These are phyloP conservation scores for Tremellales sp. DNA, from an alignment of 1,284 basidiomycete genomes.

Conservation along the genomic window DNA sequence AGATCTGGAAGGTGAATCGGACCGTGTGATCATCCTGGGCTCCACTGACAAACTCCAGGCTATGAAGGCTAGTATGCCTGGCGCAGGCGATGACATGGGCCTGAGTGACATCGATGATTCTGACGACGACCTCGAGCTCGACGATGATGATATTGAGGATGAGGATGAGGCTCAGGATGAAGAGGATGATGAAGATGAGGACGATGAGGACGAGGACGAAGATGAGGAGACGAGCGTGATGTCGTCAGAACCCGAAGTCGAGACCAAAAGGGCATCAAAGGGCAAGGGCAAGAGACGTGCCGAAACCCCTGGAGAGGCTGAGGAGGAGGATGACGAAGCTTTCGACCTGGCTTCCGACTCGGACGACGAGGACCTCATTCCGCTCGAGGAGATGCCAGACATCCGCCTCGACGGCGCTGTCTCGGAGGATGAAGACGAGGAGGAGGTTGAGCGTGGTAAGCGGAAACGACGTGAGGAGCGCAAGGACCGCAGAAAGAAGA, in stretches of 20 bases:
- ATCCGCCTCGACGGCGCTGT: conserved; percentile 36
- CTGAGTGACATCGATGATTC: conserved; percentile 60
- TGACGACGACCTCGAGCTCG: conserved; percentile 45
- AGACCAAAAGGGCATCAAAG: conserved; percentile 4
- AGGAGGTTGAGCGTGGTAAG: conserved; percentile 52
- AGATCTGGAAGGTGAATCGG: conserved; percentile 73
- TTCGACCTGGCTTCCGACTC: conserved; percentile 11
- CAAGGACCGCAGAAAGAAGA: conserved; percentile 56
- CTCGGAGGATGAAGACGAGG: conserved; percentile 49
- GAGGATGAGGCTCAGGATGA: conserved; percentile 29
- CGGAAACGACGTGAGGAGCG: conserved; percentile 56
- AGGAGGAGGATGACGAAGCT: background rate
- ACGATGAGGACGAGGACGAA: conserved; percentile 26
- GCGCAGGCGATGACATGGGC: conserved; percentile 54
- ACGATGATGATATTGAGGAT: conserved; percentile 28
- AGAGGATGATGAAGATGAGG: conserved; percentile 18
- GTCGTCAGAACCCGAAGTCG: conserved; percentile 19
- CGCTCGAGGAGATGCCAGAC: conserved; percentile 46
- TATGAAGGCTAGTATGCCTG: conserved; percentile 77
- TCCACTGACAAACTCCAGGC: conserved; percentile 54
- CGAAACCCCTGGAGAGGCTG: background rate
- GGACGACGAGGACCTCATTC: conserved; percentile 49
- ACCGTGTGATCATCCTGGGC: background rate
- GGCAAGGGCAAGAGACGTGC: conserved; percentile 10
- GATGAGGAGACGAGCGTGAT: conserved; percentile 21